Conservation (phyloP, 345 rosid species). For the Aegle marmelos region DNA sequence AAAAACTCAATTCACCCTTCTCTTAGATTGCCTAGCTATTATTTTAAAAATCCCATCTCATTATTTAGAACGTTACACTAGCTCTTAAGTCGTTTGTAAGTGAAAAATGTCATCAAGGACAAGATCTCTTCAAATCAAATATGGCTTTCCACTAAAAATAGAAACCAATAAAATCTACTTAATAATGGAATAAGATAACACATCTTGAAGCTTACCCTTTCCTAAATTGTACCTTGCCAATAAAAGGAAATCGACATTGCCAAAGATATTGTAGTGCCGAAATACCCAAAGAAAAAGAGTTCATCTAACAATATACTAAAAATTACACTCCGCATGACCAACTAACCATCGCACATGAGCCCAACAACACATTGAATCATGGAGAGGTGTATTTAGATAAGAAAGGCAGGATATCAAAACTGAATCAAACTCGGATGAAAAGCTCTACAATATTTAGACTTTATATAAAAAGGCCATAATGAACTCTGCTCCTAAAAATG, state of each 20-base stretch:
- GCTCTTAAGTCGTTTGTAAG: too few relatives aligned
- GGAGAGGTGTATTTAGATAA: rapidly evolving
- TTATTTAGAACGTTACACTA: too few relatives aligned
- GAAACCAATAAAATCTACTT: too few relatives aligned
- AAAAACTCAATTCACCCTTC: too few relatives aligned
- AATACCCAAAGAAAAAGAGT: not conserved
- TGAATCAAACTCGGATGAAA: rapidly evolving
- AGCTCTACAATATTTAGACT: not conserved
- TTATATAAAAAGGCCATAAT: rapidly evolving
- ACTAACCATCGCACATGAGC: not conserved
- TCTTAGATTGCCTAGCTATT: too few relatives aligned
- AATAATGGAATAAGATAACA: too few relatives aligned
- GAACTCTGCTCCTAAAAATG: not conserved
- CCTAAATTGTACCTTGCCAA: too few relatives aligned
- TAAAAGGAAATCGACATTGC: rapidly evolving
- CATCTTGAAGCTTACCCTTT: too few relatives aligned
- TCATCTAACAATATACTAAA: not conserved
- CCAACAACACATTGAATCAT: not conserved
- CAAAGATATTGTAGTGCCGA: rapidly evolving
- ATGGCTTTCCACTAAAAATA: too few relatives aligned
- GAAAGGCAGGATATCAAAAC: not conserved
- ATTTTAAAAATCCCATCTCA: too few relatives aligned
- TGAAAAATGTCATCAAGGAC: too few relatives aligned
- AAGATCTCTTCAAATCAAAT: too few relatives aligned
- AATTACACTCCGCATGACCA: not conserved